Evolutionary conservation across 139 green algal species (phyloP).

Genomic region (Eudorina sp.): DNA sequence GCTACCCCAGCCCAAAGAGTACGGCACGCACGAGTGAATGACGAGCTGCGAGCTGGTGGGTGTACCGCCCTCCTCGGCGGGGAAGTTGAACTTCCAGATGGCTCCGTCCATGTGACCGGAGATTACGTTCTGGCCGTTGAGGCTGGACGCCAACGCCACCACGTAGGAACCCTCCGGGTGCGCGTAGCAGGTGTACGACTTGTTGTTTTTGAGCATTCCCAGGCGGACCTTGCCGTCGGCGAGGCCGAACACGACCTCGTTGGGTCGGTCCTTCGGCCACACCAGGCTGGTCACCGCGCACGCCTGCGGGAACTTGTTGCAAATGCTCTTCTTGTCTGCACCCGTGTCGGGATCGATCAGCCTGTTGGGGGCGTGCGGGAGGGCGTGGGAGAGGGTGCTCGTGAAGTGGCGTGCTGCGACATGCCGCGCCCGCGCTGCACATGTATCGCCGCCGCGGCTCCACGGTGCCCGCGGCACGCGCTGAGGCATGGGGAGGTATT

Average conservation of each 20-base stretch:
- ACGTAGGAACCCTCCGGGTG: slow-evolving; percentile 78
- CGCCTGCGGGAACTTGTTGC: slow-evolving; percentile 87
- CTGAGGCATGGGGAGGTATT: too few relatives aligned
- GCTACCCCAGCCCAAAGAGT: slow-evolving; percentile 78
- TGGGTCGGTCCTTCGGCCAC: slow-evolving; percentile 71
- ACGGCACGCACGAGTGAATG: slow-evolving; percentile 76
- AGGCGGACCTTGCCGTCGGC: slow-evolving; percentile 83
- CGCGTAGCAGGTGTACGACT: slow-evolving; percentile 79
- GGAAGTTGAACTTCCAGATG: slow-evolving; percentile 81
- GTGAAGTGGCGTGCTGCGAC: not conserved
- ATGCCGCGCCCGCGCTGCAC: too few relatives aligned
- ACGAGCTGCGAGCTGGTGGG: slow-evolving; percentile 64
- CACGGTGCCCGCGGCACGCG: too few relatives aligned
- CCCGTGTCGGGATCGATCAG: slow-evolving; percentile 37
- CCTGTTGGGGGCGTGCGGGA: not conserved
- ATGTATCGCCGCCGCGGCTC: too few relatives aligned
- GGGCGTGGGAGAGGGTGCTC: not conserved
- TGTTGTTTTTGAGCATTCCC: slow-evolving; percentile 83
- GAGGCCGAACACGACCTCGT: slow-evolving; percentile 83
- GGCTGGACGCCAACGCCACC: slow-evolving; percentile 71
- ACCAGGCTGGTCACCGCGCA: slow-evolving; percentile 73
- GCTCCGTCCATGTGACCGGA: slow-evolving; percentile 83
- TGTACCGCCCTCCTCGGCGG: slow-evolving; percentile 62
- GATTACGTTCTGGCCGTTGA: slow-evolving; percentile 73
- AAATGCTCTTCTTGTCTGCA: slow-evolving; percentile 91